Conservation (phyloP, 1,284 basidiomycete species). For the Mycosarcoma mackinlayi region DNA sequence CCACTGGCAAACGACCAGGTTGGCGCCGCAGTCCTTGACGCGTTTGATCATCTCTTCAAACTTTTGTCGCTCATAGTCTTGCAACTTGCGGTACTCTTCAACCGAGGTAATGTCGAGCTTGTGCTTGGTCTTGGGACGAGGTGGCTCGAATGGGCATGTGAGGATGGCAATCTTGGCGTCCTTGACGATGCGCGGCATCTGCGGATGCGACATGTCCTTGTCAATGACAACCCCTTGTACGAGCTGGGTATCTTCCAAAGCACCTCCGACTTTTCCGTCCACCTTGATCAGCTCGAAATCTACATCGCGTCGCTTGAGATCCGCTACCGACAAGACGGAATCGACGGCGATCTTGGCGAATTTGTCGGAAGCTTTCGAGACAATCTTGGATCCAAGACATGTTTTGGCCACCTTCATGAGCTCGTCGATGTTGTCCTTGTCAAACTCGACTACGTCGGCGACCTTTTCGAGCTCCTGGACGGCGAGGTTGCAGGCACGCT, state of each 20-base stretch:
- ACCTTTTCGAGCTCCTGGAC: constrained; percentile 90
- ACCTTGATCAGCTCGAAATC: constrained; percentile 99
- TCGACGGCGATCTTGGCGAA: constrained; percentile 98
- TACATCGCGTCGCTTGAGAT: constrained; percentile 92
- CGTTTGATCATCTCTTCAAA: constrained; percentile 96
- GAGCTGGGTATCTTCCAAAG: constrained; percentile 89
- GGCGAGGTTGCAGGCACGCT: constrained; percentile 89
- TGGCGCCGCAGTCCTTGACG: constrained; percentile 97
- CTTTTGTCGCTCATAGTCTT: constrained; percentile 94
- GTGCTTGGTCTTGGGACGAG: constrained; percentile 98
- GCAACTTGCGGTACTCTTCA: constrained; percentile 96
- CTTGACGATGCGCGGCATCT: constrained; percentile 89
- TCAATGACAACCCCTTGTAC: constrained; percentile 97
- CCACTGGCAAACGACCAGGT: constrained; percentile 99
- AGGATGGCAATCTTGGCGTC: constrained; percentile 95
- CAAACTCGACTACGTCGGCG: constrained; percentile 89
- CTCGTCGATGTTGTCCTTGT: constrained; percentile 81
- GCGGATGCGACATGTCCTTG: constrained; percentile 99
- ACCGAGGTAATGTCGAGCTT: constrained; percentile 97
- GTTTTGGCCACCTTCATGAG: constrained; percentile 88
- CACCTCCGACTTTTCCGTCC: constrained; percentile 97
- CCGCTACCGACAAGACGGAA: constrained; percentile 93
- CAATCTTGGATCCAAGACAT: constrained; percentile 95
- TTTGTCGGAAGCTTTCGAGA: constrained; percentile 93
- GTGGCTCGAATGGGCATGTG: constrained; percentile 98